Evolutionary conservation across 2,329 filamentous ascomycete species (phyloP), one percentile per base, ranked within the genome.

Genomic region (Chaetomium sp.): DNA sequence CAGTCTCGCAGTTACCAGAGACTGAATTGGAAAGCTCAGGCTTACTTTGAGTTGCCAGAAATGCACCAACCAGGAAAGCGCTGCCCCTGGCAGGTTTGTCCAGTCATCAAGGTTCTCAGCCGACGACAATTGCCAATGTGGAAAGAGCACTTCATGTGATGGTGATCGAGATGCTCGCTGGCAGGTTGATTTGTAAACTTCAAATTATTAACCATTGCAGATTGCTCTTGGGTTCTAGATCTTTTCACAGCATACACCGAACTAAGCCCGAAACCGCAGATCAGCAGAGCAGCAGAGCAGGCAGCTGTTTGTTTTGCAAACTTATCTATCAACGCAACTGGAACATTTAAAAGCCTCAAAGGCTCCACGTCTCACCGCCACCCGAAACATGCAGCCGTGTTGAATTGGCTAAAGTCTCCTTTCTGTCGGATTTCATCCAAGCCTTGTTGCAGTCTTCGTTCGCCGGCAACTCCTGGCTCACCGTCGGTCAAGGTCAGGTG

Each of bases 401-500:
- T 58, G 25, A 33, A 31, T 45, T 59, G 62, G 55, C 49, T 63
- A 53, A 60, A 60, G 29, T 57, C 45, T 51, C 5, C 45, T 21
- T 29, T 51, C 21, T 42, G 38, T 19, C 47, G 19, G 29, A 60
- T 5, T 12, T 38, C 19, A 21, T 31, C 49, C 60, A 50, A 4
- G 16, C 31, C 21, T 58, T 13, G 2, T 19, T 21, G 13, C 38
- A 21, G 54, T 56, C 23, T 58, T 42, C 16, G 38, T 42, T 42
- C 56, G 31, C 56, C 27, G 35, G 56, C 56, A 58, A 54, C 50
- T 55, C 51, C 35, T 19, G 51, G 35, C 33, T 63, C 55, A 63
- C 61, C 57, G 16, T 60, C 57, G 62, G 62, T 60, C 29, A 57
- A 57, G 31, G 38, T 16, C 31, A 53, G 56, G 56, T 58, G 61